Evolutionary conservation across 2,329 filamentous ascomycete genomes (phyloP).

Genomic region (Fusarium incarnatum): DNA sequence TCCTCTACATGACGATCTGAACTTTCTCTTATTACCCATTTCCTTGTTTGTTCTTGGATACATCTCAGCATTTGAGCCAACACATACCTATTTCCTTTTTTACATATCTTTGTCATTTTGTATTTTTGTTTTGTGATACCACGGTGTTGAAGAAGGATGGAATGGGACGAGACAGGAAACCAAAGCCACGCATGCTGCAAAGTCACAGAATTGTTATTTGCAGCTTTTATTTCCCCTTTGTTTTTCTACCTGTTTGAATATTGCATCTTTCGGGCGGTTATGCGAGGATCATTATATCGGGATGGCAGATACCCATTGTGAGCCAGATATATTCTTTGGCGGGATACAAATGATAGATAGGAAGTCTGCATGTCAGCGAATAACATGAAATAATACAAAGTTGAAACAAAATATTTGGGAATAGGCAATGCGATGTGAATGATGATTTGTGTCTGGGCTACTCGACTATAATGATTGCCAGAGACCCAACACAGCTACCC

Average conservation of each 20-base stretch:
- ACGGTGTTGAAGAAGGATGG: constrained; percentile 44
- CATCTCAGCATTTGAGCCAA: constrained; percentile 24
- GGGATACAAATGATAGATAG: constrained; percentile 34
- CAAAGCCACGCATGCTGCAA: constrained; percentile 23
- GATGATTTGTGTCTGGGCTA: not conserved
- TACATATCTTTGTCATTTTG: constrained; percentile 14
- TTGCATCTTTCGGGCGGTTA: constrained; percentile 36
- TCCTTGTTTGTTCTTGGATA: constrained; percentile 17
- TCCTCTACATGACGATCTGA: constrained; percentile 43
- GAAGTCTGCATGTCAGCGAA: constrained; percentile 11
- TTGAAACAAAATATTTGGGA: constrained; percentile 1
- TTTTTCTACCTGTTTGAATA: constrained; percentile 27
- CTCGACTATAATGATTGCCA: not conserved
- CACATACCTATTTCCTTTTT: constrained; percentile 28
- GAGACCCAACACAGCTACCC: not conserved
- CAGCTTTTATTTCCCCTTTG: constrained; percentile 24
- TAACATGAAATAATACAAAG: constrained; percentile 38
- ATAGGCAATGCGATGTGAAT: not conserved
- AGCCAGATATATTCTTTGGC: constrained; percentile 18
- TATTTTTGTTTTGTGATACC: constrained; percentile 47
- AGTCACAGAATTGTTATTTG: constrained; percentile 23
- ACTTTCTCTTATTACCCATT: constrained; percentile 29
- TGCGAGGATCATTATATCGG: constrained; percentile 32
- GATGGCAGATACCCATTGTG: constrained; percentile 39
- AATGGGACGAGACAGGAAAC: constrained; percentile 30